Conservation (phyloP, 2,329 filamentous ascomycete species). For the Byssoonygena ceratinophila region DNA sequence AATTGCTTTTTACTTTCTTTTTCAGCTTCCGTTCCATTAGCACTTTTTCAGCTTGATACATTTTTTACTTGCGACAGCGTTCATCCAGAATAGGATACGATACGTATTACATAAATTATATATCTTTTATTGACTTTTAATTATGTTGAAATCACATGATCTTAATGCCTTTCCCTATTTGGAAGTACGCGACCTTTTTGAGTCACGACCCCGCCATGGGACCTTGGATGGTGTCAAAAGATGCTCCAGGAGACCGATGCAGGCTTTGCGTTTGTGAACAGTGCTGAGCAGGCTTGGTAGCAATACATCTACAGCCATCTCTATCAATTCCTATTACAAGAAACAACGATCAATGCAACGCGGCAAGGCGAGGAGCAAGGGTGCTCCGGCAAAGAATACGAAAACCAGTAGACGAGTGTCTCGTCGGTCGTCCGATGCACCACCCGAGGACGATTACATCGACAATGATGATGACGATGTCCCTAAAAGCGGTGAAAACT, state of each 20-base stretch:
- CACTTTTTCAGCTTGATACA: not conserved
- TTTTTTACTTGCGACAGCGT: not conserved
- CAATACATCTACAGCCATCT: not conserved
- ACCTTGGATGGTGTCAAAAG: not conserved
- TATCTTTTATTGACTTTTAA: not conserved
- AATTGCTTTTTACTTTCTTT: not conserved
- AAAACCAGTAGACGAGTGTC: not conserved
- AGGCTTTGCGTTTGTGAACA: not conserved
- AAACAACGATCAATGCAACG: constrained; percentile 1
- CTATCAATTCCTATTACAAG: too few species aligned
- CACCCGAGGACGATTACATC: constrained; percentile 4
- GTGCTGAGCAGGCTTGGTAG: constrained; percentile 8
- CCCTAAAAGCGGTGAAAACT: constrained; percentile 3
- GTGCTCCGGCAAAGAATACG: not conserved
- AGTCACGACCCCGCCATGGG: not conserved
- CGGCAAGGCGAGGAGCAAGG: not conserved
- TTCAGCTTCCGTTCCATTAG: not conserved
- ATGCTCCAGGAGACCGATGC: not conserved
- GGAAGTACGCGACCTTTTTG: not conserved
- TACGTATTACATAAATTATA: not conserved
- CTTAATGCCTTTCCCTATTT: not conserved
- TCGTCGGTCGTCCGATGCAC: too few species aligned
- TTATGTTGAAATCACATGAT: constrained; percentile 5
- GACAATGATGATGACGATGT: constrained; percentile 2
- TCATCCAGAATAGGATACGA: constrained; percentile 1